phyloP scores from a whole-genome alignment of 2,329 filamentous ascomycete genomes.

The Curvularia eragrostidis region DNA sequence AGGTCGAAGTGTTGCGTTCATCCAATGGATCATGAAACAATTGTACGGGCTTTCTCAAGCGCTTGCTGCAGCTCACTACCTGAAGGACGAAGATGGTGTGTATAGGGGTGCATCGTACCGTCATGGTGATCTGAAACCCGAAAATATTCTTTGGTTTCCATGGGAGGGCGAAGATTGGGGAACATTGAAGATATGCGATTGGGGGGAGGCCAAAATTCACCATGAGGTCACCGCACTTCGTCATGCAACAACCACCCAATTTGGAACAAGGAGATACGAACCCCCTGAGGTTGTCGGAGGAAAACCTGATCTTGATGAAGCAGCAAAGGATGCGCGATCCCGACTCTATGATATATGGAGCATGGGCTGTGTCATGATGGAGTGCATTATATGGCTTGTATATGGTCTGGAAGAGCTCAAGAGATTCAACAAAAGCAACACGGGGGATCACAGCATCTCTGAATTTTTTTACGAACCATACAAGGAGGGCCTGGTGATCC shows the following conservation, averaged over 20 bases:
- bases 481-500: too few relatives aligned
- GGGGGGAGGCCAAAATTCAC: conserved; percentile 23
- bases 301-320: too few relatives aligned
- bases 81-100: too few relatives aligned
- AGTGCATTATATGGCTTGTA: conserved; percentile 34
- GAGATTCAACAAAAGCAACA: neutral
- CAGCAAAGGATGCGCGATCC: conserved; percentile 7
- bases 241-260: conserved; percentile 10
- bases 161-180: conserved; percentile 1
- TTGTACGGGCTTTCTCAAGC: too few relatives aligned
- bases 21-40: too few relatives aligned
- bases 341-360: conserved; percentile 35
- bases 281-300: conserved; percentile 17
- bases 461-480: too few relatives aligned
- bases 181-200: conserved; percentile 26
- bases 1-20: too few relatives aligned
- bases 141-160: conserved; percentile 30
- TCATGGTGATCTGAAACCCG: conserved; percentile 36
- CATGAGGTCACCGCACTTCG: conserved; percentile 6
- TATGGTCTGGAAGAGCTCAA: conserved; percentile 21
- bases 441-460: too few relatives aligned
- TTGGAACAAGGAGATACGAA: conserved; percentile 26
- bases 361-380: conserved; percentile 37
- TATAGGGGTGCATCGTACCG: conserved; percentile 5
- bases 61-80: too few relatives aligned